phyloP scores from a whole-genome alignment of 371 early-diverging fungal species.

The Lichtheimia ornata region DNA sequence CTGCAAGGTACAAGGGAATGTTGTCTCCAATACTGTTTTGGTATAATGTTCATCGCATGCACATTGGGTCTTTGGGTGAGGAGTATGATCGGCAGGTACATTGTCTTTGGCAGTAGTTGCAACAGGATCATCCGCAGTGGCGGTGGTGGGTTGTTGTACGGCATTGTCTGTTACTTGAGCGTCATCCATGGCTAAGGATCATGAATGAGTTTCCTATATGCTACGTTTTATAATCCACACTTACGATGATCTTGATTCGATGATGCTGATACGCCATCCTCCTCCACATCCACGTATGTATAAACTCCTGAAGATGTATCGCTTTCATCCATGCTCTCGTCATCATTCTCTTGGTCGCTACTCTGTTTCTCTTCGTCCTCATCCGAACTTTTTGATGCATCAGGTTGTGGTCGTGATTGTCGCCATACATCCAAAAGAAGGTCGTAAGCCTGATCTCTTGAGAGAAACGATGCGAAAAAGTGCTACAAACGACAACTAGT shows the following conservation, averaged over 20 bases:
- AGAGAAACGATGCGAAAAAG: conserved; percentile 73
- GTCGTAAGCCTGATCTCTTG: conserved; percentile 67
- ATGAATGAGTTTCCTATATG: too few relatives aligned
- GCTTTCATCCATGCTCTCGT: conserved; percentile 1
- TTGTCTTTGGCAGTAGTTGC: too few relatives aligned
- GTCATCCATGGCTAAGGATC: too few relatives aligned
- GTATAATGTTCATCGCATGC: conserved; percentile 44
- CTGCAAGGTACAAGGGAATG: conserved; percentile 50
- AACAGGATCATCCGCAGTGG: too few relatives aligned
- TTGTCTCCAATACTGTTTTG: conserved; percentile 48
- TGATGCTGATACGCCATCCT: too few relatives aligned
- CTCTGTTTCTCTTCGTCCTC: not conserved
- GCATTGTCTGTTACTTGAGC: too few relatives aligned
- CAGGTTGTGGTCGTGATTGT: conserved; percentile 17
- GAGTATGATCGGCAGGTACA: too few relatives aligned
- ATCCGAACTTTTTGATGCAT: not conserved
- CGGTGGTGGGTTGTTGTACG: too few relatives aligned
- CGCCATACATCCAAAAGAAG: conserved; percentile 66
- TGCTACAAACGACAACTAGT: conserved; percentile 28
- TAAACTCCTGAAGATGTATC: not conserved
- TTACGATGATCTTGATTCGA: too few relatives aligned
- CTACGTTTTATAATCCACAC: too few relatives aligned
- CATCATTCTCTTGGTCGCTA: not conserved
- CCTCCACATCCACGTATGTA: too few relatives aligned
- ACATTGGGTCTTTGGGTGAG: too few relatives aligned